Conservation (phyloP, 345 rosid genomes). For the Leavenworthia alabamica region DNA sequence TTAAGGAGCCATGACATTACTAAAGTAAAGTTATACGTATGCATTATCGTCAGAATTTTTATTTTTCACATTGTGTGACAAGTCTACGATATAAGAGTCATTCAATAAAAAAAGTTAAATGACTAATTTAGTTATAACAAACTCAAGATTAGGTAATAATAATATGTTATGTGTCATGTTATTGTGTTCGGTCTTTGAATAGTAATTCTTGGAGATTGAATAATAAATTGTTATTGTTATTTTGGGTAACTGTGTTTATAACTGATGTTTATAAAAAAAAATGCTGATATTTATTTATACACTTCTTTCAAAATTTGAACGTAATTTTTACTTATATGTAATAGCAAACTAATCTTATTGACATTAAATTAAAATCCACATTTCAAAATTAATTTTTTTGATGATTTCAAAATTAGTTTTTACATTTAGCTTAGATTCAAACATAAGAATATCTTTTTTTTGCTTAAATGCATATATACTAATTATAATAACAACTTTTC, state of each 20-base stretch:
- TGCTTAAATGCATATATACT: neutral
- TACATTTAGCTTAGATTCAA: neutral
- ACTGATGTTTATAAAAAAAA: conserved; percentile 11
- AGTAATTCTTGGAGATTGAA: conserved; percentile 19
- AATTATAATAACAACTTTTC: conserved; percentile 9
- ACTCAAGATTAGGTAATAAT: conserved; percentile 25
- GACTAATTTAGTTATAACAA: neutral
- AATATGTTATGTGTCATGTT: conserved; percentile 24
- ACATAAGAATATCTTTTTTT: neutral
- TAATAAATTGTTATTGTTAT: neutral
- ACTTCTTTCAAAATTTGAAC: neutral
- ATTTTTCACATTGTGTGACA: conserved; percentile 1
- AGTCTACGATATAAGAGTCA: conserved; percentile 19
- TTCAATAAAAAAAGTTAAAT: neutral
- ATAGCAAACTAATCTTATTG: neutral
- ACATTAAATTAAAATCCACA: neutral
- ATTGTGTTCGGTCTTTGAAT: conserved; percentile 20
- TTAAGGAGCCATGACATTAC: conserved; percentile 8
- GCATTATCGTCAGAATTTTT: conserved; percentile 20
- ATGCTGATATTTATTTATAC: neutral
- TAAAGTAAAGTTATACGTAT: conserved; percentile 15
- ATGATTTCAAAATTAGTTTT: neutral
- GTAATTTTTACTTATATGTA: neutral
- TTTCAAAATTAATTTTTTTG: neutral
- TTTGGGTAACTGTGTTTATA: conserved; percentile 8